Conservation (phyloP, 139 green algal genomes). For the Auxenochlorella pyrenoidosa region DNA sequence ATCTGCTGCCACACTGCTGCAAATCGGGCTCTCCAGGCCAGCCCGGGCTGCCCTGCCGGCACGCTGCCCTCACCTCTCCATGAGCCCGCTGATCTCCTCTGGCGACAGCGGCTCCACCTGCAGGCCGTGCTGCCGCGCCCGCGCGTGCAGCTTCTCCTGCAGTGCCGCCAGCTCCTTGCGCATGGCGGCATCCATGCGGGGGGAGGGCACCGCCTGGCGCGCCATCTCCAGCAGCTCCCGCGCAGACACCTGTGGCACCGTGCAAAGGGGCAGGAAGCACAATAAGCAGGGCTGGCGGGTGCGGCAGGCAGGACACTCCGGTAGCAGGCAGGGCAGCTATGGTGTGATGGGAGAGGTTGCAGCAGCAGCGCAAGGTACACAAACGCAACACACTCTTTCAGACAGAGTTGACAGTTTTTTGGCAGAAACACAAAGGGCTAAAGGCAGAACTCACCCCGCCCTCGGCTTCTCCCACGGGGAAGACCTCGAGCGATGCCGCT, state of each 20-base stretch:
- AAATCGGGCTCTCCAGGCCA: too few species aligned
- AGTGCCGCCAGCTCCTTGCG: conserved; percentile 17
- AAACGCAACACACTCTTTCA: not conserved
- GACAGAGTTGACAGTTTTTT: too few species aligned
- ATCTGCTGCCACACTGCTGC: too few species aligned
- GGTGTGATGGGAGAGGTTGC: not conserved
- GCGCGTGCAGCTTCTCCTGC: conserved; percentile 4
- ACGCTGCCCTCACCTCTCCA: conserved; percentile 12
- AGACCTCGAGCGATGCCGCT: conserved; percentile 28
- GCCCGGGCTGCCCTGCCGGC: not conserved
- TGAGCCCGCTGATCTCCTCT: conserved; percentile 11
- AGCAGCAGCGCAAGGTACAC: not conserved
- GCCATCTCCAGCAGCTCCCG: conserved; percentile 26
- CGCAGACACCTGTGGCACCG: not conserved
- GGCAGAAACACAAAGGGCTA: not conserved
- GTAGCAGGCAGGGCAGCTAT: too few species aligned
- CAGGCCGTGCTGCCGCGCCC: not conserved
- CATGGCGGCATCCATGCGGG: conserved; percentile 12
- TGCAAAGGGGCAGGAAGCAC: not conserved
- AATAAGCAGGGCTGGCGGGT: too few species aligned
- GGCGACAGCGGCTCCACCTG: conserved; percentile 1
- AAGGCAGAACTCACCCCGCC: not conserved
- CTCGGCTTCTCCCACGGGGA: conserved; percentile 17
- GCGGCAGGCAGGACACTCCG: too few species aligned
- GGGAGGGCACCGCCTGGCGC: not conserved